phyloP scores from a whole-genome alignment of 352 stramenopile genomes.

The Pythium sp. region DNA sequence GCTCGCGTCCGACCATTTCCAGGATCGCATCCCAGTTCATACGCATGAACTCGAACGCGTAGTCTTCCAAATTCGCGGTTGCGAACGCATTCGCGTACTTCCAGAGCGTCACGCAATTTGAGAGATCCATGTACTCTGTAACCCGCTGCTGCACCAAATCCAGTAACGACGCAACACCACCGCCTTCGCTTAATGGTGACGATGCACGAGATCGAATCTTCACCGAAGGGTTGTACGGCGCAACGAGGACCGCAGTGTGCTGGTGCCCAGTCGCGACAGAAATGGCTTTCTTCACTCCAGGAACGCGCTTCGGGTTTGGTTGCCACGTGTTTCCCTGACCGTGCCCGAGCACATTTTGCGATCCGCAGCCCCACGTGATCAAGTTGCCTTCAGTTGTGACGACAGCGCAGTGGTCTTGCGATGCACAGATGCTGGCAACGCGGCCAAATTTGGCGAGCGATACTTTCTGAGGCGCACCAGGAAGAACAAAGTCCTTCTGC shows the following conservation, averaged over 20 bases:
- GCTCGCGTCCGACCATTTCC: slow-evolving; percentile 55
- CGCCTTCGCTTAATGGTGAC: neutral
- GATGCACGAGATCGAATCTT: neutral
- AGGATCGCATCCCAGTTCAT: slow-evolving; percentile 76
- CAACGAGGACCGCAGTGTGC: slow-evolving; percentile 72
- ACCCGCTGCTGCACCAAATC: slow-evolving; percentile 50
- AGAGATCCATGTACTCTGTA: slow-evolving; percentile 47
- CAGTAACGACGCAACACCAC: slow-evolving; percentile 25
- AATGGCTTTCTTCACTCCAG: slow-evolving; percentile 69
- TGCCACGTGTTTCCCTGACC: slow-evolving; percentile 74
- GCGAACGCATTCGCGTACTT: slow-evolving; percentile 59
- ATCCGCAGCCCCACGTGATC: slow-evolving; percentile 70
- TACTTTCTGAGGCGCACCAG: slow-evolving; percentile 48
- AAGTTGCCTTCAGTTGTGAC: slow-evolving; percentile 61
- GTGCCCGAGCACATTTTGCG: slow-evolving; percentile 70
- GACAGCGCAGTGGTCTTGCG: slow-evolving; percentile 75
- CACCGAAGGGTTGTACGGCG: slow-evolving; percentile 29
- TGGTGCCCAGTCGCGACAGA: slow-evolving; percentile 65
- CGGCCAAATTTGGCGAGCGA: slow-evolving; percentile 39
- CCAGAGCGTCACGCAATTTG: slow-evolving; percentile 56
- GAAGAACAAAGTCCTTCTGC: slow-evolving; percentile 21
- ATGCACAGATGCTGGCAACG: slow-evolving; percentile 60
- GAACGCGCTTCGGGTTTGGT: slow-evolving; percentile 70
- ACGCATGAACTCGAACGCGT: slow-evolving; percentile 62
- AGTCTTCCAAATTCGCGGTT: slow-evolving; percentile 35